Conservation (phyloP, 2,329 filamentous ascomycete genomes). For the Fusarium bulbicola region DNA sequence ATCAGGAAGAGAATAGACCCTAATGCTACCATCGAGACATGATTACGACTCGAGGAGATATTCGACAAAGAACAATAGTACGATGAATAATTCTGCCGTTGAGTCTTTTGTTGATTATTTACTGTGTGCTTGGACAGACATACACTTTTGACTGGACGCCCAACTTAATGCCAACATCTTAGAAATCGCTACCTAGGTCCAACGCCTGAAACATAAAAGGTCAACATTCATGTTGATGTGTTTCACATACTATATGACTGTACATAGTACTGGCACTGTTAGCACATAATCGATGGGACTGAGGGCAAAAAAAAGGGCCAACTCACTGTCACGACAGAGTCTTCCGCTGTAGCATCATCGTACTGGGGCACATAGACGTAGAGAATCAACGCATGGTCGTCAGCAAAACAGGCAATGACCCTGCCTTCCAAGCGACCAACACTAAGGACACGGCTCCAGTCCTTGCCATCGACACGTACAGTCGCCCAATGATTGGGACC, state of each 20-base stretch:
- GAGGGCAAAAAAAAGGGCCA: constrained; percentile 23
- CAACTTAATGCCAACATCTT: constrained; percentile 9
- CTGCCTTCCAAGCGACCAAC: constrained; percentile 88
- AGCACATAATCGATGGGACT: constrained; percentile 18
- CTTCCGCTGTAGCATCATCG: constrained; percentile 71
- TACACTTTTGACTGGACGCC: neutral
- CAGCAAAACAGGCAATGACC: constrained; percentile 90
- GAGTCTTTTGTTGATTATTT: too few species aligned
- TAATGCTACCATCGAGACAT: constrained; percentile 18
- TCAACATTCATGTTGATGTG: neutral
- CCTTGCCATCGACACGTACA: constrained; percentile 89
- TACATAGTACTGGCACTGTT: constrained; percentile 52
- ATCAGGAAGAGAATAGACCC: constrained; percentile 32
- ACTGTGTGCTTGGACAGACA: neutral
- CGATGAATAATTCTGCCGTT: constrained; percentile 20
- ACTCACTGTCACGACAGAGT: constrained; percentile 77
- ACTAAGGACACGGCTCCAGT: constrained; percentile 94
- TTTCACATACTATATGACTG: constrained; percentile 52
- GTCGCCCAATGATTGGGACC: constrained; percentile 88
- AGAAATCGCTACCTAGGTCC: neutral
- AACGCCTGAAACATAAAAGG: constrained; percentile 16
- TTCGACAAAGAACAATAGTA: constrained; percentile 31
- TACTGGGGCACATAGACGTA: constrained; percentile 83
- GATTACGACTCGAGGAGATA: constrained; percentile 18
- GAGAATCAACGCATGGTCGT: constrained; percentile 82